Evolutionary conservation across 139 green algal species (phyloP).

Genomic region (Asterochloris erici): DNA sequence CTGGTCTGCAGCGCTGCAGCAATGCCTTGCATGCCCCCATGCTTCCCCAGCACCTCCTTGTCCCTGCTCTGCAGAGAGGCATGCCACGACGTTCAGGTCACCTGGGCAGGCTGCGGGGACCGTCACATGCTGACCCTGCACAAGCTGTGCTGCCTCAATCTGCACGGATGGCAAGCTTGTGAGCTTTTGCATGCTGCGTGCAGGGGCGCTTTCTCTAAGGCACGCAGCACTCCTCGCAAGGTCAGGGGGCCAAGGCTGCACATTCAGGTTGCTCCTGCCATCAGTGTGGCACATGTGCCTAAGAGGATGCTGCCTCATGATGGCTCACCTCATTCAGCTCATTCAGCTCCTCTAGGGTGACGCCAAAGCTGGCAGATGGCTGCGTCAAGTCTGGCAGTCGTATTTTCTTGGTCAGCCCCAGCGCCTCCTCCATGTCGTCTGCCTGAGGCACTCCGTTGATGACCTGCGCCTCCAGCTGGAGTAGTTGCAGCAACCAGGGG

Average conservation of each 20-base stretch:
- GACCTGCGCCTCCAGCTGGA: too few species aligned
- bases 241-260: too few species aligned
- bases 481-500: too few species aligned
- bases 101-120: background rate
- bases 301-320: background rate
- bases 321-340: conserved; percentile 20
- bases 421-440: too few species aligned
- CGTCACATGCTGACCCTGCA: background rate
- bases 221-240: too few species aligned
- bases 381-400: background rate
- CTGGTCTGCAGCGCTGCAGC: conserved; percentile 42
- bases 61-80: conserved; percentile 65
- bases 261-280: too few species aligned
- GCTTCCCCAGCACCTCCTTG: conserved; percentile 25
- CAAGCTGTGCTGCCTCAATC: background rate
- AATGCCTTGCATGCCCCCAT: conserved; percentile 60
- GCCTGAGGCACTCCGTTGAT: background rate
- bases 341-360: background rate
- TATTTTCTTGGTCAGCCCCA: too few species aligned
- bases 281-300: too few species aligned
- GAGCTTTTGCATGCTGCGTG: too few species aligned
- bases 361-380: conserved; percentile 1
- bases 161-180: background rate
- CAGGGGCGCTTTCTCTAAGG: too few species aligned
- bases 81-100: background rate